phyloP scores from a whole-genome alignment of 345 rosid genomes.

The Citrus trifoliata region DNA sequence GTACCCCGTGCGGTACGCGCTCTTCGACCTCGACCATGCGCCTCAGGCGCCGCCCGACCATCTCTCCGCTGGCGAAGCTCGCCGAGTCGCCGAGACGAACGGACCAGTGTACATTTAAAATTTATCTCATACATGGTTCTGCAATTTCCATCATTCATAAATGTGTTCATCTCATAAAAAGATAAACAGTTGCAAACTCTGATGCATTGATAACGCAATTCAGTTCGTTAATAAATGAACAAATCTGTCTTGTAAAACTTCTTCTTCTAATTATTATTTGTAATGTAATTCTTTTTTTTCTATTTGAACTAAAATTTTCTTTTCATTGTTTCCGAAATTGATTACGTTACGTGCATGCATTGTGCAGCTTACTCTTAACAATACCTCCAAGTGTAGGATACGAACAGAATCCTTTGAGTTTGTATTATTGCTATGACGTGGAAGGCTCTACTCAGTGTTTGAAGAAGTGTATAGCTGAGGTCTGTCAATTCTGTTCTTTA shows the following conservation, averaged over 20 bases:
- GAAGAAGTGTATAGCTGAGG: slow-evolving; percentile 91
- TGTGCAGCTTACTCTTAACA: slow-evolving; percentile 68
- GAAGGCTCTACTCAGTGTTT: slow-evolving; percentile 38
- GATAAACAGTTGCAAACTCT: too few species aligned
- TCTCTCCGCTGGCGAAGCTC: slow-evolving; percentile 70
- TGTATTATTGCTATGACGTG: slow-evolving; percentile 74
- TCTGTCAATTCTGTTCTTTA: slow-evolving; percentile 9
- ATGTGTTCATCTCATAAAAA: too few species aligned
- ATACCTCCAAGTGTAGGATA: slow-evolving; percentile 92
- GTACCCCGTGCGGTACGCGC: slow-evolving; percentile 73
- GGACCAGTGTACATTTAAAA: slow-evolving; percentile 59
- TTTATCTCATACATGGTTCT: not conserved
- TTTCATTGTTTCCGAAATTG: not conserved
- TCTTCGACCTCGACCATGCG: slow-evolving; percentile 62
- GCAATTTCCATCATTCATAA: too few species aligned
- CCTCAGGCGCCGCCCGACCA: slow-evolving; percentile 45
- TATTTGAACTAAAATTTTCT: not conserved
- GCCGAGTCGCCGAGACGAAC: slow-evolving; percentile 44
- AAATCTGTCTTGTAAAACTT: not conserved
- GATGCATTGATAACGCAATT: too few species aligned
- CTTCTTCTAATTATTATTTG: not conserved
- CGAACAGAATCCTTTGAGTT: slow-evolving; percentile 86
- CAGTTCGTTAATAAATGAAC: not conserved
- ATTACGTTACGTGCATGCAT: not conserved
- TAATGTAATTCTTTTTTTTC: not conserved